Base-by-base conservation (phyloP, 306 rosid genomes). In the Glycyrrhiza uralensis region DNA sequence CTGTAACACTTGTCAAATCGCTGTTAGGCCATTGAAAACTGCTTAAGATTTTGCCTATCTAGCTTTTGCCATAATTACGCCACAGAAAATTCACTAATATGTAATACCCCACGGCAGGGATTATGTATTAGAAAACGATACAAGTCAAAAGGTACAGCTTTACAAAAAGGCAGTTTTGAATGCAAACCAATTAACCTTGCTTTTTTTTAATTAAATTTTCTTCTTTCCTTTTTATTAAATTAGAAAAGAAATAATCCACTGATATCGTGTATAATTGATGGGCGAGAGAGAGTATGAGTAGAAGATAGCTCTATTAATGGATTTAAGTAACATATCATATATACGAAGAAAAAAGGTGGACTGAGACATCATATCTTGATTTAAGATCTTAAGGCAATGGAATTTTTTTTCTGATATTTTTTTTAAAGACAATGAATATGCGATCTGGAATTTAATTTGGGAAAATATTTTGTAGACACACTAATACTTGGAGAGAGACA, bases 61-160 rank as follows among this genome's bases (percentile, higher is more conserved):
- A 59, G 19, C 83, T 74, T 74, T 79, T 79, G 76, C 80, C 54
- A 74, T 74, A 68, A 74, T 80, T 68, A 68, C 76, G 80, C 76
- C 39, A 74, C 68, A 67, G 49, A 68, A 67, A 73, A 57, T 47
- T 35, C 44, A 49, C 54, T 39, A 11, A 66, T n/a, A n/a, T n/a
- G n/a, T n/a, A n/a, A n/a, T n/a, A 80, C 80, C 76, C 83, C 80
- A 80, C 80, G 33, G 58, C 15, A 30, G 56, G 47, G 80, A 39
- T 74, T 80, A 41, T 74, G 80, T 52, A 74, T 52, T 52, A 52
- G 84, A 68, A 80, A 80, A 80, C 84, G 80, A 80, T 77, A 80
- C 56, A 74, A 51, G 80, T 80, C 84, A 74, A 74, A 74, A 80
- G 84, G 2, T 32, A 18, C 30, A 45, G 67, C 84, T 74, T 80